Conservation (phyloP, 306 rosid genomes). For the Quercus suber region DNA sequence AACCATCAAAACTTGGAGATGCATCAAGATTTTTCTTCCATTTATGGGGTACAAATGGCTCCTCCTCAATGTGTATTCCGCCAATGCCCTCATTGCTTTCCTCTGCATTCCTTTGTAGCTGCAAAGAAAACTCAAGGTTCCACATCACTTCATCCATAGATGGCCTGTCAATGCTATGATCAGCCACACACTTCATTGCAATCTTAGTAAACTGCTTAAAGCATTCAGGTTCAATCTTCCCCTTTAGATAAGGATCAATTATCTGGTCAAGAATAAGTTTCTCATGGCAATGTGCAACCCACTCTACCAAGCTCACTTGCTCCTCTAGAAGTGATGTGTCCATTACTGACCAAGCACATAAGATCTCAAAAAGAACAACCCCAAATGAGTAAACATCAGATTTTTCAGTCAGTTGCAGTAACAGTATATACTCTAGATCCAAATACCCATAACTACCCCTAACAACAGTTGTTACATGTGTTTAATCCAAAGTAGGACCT, state of each 20-base stretch:
- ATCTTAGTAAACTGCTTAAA: constrained; percentile 47
- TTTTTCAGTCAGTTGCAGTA: constrained; percentile 47
- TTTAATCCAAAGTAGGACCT: no score
- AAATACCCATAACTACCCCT: constrained; percentile 59
- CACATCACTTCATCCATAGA: no score
- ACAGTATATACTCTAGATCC: constrained; percentile 49
- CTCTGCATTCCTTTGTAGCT: no score
- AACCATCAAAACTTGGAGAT: no score
- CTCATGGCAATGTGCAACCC: constrained; percentile 59
- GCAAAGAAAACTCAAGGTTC: neutral
- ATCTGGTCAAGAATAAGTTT: constrained; percentile 36
- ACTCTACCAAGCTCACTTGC: constrained; percentile 58
- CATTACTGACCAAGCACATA: constrained; percentile 52
- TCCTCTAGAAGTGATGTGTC: constrained; percentile 48
- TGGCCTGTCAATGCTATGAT: constrained; percentile 43
- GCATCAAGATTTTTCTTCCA: no score
- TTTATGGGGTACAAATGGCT: no score
- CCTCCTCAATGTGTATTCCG: no score
- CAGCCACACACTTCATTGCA: constrained; percentile 53
- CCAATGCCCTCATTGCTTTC: no score
- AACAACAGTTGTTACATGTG: constrained; percentile 30
- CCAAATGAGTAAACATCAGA: constrained; percentile 60
- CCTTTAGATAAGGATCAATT: no score
- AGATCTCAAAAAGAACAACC: constrained; percentile 53
- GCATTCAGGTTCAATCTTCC: constrained; percentile 34